Percentiles rank a stretch among this genome's conserved stretches.
phyloP scores from a whole-genome alignment of 2,329 filamentous ascomycete genomes.

The Aspergillus uvarum region DNA sequence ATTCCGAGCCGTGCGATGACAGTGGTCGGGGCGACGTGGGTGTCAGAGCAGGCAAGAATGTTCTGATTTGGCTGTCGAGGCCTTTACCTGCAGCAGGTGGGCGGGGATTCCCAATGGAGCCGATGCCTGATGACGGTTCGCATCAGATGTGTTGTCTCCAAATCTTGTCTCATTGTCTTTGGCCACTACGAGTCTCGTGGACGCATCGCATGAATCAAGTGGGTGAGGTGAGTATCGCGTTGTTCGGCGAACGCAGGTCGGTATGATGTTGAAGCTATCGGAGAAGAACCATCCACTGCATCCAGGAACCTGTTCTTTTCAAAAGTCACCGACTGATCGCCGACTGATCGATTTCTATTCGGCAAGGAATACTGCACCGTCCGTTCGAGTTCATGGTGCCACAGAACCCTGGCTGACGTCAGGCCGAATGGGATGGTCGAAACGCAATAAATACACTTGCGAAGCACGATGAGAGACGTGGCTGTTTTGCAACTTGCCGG shows the following conservation, averaged over 20 bases:
- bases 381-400: constrained; percentile 7
- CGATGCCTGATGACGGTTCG: constrained; percentile 1
- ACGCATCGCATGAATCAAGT: no score
- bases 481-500: neutral
- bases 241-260: neutral
- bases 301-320: neutral
- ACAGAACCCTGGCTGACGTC: neutral
- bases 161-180: neutral
- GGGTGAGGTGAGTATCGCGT: no score
- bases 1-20: neutral
- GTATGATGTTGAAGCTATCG: neutral
- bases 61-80: neutral
- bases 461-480: neutral
- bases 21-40: neutral
- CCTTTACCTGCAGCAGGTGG: neutral
- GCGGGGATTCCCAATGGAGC: constrained; percentile 6
- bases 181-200: no score
- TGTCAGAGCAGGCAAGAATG: neutral
- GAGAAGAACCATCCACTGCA: neutral
- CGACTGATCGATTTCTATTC: constrained; percentile 3
- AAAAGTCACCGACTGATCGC: neutral
- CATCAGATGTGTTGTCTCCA: neutral
- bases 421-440: neutral
- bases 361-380: neutral
- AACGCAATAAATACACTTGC: neutral